A percentile compares a stretch with the other conserved stretches of the same genome.
phyloP scores from a whole-genome alignment of 1,139 yeast species.

The Chernovozyma sophiae-reginae region DNA sequence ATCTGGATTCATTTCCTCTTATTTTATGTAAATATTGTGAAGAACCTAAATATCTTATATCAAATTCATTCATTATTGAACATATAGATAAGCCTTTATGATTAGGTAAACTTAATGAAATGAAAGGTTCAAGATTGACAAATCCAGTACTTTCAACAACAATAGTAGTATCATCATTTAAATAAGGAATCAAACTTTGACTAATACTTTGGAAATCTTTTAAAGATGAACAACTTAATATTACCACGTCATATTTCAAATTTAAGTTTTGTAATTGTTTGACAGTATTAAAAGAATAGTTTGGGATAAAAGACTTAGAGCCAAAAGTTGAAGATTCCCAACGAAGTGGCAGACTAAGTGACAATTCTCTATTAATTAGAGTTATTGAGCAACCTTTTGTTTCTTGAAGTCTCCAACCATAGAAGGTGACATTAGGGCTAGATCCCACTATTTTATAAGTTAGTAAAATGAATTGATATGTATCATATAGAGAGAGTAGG shows the following conservation, averaged over 20 bases:
- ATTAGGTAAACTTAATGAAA: slow-evolving; percentile 33
- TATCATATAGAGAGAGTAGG: no score
- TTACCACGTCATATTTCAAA: slow-evolving; percentile 30
- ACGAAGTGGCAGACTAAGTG: slow-evolving; percentile 7
- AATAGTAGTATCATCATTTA: slow-evolving; percentile 40
- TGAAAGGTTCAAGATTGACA: slow-evolving; percentile 67
- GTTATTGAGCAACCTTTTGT: slow-evolving; percentile 36
- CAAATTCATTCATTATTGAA: slow-evolving; percentile 64
- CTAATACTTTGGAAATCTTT: slow-evolving; percentile 39
- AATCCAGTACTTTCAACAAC: slow-evolving; percentile 68
- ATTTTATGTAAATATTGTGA: slow-evolving; percentile 25
- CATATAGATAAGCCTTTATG: slow-evolving; percentile 38
- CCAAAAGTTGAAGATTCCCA: slow-evolving; percentile 18
- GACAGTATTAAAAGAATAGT: slow-evolving; percentile 15
- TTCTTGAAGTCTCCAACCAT: slow-evolving; percentile 45
- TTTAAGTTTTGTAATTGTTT: slow-evolving; percentile 15
- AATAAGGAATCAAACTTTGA: slow-evolving; percentile 21
- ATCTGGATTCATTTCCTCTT: slow-evolving; percentile 32
- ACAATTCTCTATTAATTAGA: slow-evolving; percentile 22
- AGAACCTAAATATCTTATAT: slow-evolving; percentile 40
- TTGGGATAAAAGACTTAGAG: slow-evolving; percentile 19
- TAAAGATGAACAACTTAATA: slow-evolving; percentile 34
- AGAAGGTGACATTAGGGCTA: slow-evolving; percentile 47
- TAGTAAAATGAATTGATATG: slow-evolving; percentile 11
- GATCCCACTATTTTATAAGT: slow-evolving; percentile 34